A percentile compares a stretch with the other conserved stretches of the same genome.
Evolutionary conservation across 768 basidiomycete genomes (phyloP).

Genomic region (Kwoniella europaea): DNA sequence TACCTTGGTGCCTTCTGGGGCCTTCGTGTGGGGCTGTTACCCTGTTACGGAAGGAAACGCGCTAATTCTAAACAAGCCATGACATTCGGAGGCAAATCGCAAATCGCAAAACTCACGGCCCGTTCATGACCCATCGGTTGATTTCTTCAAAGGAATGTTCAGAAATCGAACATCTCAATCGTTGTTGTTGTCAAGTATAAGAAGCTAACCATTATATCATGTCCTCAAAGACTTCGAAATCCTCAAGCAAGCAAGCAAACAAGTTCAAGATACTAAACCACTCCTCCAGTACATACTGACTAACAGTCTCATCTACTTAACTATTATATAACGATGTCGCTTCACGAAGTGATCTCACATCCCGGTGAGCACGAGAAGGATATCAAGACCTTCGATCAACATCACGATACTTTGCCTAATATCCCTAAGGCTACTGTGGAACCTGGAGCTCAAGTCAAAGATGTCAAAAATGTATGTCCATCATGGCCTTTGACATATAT

Average conservation of each 20-base stretch:
- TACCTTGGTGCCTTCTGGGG: no score
- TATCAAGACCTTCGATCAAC: slow-evolving; percentile 12
- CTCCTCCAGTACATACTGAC: background rate
- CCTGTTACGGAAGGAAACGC: no score
- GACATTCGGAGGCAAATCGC: no score
- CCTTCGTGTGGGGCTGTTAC: no score
- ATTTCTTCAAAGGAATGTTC: no score
- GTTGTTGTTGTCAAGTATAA: background rate
- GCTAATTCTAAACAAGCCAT: no score
- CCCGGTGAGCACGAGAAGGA: slow-evolving; percentile 19
- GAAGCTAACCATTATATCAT: background rate
- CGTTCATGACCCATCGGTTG: no score
- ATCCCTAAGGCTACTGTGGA: slow-evolving; percentile 4
- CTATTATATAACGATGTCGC: slow-evolving; percentile 1
- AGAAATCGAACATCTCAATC: background rate
- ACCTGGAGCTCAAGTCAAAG: slow-evolving; percentile 13
- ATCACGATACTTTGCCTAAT: slow-evolving; percentile 5
- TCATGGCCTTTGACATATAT: background rate
- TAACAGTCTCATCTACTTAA: background rate
- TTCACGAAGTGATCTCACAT: slow-evolving; percentile 7
- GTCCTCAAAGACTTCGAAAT: background rate
- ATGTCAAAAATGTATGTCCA: slow-evolving; percentile 20
- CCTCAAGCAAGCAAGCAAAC: background rate
- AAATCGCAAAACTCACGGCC: no score
- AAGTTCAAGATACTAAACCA: background rate